These are phyloP conservation scores for Rhizopogon vesiculosus DNA, from an alignment of 768 basidiomycete species.

Conservation along the genomic window DNA sequence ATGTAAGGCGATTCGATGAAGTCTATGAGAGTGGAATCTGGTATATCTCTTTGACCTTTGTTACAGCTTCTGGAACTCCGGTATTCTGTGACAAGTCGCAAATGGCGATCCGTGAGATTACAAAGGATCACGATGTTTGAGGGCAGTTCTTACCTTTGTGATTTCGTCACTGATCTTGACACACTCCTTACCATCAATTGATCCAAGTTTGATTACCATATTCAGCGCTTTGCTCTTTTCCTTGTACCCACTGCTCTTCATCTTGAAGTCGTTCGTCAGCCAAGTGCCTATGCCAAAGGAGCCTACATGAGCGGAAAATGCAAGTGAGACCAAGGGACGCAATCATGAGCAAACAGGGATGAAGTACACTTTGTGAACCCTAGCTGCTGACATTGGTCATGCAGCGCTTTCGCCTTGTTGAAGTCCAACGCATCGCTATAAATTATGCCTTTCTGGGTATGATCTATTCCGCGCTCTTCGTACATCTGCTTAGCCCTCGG, in stretches of 20 bases:
- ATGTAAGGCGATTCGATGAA: too few species aligned
- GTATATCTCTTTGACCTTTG: neutral
- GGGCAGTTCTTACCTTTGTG: conserved; percentile 51
- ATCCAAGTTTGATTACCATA: conserved; percentile 90
- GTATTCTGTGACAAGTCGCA: conserved; percentile 46
- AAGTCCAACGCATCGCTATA: conserved; percentile 78
- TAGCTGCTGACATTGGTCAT: conserved; percentile 66
- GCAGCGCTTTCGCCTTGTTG: conserved; percentile 63
- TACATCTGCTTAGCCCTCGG: conserved; percentile 70
- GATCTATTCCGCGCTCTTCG: conserved; percentile 62
- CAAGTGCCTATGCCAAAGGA: conserved; percentile 93
- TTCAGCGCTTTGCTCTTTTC: conserved; percentile 80
- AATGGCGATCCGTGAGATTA: neutral
- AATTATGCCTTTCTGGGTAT: conserved; percentile 62
- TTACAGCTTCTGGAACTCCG: conserved; percentile 49
- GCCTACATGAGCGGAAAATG: conserved; percentile 37
- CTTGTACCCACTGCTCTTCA: conserved; percentile 34
- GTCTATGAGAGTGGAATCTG: neutral
- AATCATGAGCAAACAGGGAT: neutral
- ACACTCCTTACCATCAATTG: conserved; percentile 69
- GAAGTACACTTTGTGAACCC: conserved; percentile 54
- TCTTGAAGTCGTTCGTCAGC: conserved; percentile 83
- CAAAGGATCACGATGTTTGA: neutral
- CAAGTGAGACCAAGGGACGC: neutral
- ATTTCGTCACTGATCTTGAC: conserved; percentile 94